A percentile compares a stretch with the other conserved stretches of the same genome.
phyloP scores from a whole-genome alignment of 2,329 filamentous ascomycete genomes.

The Trichophaea hybrida region DNA sequence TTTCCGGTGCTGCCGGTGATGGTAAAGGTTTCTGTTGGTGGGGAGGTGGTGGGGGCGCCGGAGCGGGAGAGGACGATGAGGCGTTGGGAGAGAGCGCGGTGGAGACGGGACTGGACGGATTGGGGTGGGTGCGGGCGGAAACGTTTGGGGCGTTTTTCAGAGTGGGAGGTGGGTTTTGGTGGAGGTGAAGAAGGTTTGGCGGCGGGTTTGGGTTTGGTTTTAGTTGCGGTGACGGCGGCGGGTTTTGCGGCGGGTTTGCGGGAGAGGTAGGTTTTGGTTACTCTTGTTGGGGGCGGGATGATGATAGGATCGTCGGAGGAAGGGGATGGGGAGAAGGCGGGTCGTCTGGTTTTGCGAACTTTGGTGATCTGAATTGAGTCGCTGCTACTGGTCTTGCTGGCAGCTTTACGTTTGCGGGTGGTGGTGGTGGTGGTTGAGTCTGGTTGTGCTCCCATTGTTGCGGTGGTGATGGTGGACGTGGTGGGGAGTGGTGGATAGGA shows the following conservation, averaged over 20 bases:
- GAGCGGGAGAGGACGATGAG: slow-evolving; percentile 25
- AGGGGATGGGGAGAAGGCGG: not conserved
- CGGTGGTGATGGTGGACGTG: too few relatives aligned
- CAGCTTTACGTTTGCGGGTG: not conserved
- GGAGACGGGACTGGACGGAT: slow-evolving; percentile 20
- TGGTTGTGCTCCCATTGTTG: too few relatives aligned
- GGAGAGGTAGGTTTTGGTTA: too few relatives aligned
- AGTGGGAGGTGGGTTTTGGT: not conserved
- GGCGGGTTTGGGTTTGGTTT: not conserved
- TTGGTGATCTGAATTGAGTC: not conserved
- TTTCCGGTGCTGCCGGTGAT: slow-evolving; percentile 52
- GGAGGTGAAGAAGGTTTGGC: not conserved
- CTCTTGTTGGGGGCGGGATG: not conserved
- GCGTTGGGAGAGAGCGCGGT: slow-evolving; percentile 22
- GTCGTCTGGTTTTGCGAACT: not conserved
- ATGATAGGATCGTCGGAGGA: not conserved
- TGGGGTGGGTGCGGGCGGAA: slow-evolving; percentile 23
- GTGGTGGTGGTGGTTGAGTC: too few relatives aligned
- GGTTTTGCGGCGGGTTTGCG: too few relatives aligned
- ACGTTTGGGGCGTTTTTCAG: slow-evolving; percentile 20
- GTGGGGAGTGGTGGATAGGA: too few relatives aligned
- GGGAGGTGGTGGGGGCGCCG: slow-evolving; percentile 24
- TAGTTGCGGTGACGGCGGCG: too few relatives aligned
- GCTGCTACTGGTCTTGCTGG: not conserved
- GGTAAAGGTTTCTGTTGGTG: slow-evolving; percentile 41